These are phyloP conservation scores for Russula compacta DNA, from an alignment of 768 basidiomycete species.

Conservation along the genomic window DNA sequence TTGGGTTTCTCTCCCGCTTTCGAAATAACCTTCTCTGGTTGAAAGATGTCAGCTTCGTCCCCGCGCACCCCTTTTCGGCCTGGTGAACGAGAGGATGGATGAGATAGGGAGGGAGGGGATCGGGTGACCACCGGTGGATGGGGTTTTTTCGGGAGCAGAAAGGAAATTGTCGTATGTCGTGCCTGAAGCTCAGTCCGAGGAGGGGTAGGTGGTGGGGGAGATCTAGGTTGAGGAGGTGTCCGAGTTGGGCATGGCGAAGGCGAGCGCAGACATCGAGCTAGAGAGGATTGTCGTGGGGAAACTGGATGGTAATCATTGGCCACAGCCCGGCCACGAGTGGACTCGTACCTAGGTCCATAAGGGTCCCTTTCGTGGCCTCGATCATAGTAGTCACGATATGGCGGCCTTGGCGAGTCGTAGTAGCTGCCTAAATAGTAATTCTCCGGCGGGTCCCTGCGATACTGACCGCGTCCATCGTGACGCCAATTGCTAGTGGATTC, in stretches of 20 bases:
- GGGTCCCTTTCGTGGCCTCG: slow-evolving; percentile 14
- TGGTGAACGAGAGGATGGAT: slow-evolving; percentile 1
- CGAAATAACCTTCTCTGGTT: not conserved
- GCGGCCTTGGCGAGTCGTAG: slow-evolving; percentile 11
- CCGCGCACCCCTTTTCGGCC: not conserved
- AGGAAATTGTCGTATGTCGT: slow-evolving; percentile 30
- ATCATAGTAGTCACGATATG: slow-evolving; percentile 7
- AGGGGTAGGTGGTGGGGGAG: slow-evolving; percentile 21
- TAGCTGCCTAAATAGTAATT: slow-evolving; percentile 3
- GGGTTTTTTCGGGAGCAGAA: slow-evolving; percentile 5
- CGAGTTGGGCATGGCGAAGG: slow-evolving; percentile 20
- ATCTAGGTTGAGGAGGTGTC: slow-evolving; percentile 18
- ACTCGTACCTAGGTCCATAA: slow-evolving; percentile 9
- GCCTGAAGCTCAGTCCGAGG: slow-evolving; percentile 18
- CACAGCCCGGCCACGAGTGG: not conserved
- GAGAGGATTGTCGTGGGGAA: slow-evolving; percentile 20
- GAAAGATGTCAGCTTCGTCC: not conserved
- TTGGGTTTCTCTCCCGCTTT: not conserved
- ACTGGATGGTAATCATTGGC: slow-evolving; percentile 20
- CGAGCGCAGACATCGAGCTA: slow-evolving; percentile 13
- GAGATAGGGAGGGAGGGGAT: slow-evolving; percentile 2
- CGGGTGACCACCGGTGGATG: not conserved
- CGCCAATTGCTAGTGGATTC: slow-evolving; percentile 9
- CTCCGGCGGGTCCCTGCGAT: slow-evolving; percentile 5
- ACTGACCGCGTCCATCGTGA: slow-evolving; percentile 12